phyloP scores from a whole-genome alignment of 1,284 basidiomycete species.

The Cerioporus squamosus region DNA sequence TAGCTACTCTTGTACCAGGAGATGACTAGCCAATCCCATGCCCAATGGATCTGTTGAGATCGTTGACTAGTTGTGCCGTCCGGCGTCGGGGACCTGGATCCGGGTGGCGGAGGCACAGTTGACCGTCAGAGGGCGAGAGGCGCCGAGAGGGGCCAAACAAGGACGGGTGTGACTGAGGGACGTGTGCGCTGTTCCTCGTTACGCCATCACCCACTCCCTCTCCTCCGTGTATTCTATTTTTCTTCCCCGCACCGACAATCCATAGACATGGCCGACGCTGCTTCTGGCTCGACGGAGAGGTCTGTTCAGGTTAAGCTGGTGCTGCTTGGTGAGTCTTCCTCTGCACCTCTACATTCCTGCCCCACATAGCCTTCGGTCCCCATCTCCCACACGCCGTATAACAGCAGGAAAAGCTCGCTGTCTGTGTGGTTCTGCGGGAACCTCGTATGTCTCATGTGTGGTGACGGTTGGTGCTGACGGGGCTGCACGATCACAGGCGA shows the following conservation, averaged over 20 bases:
- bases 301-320: conserved; percentile 92
- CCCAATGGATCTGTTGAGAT: too few relatives aligned
- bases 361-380: too few relatives aligned
- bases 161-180: conserved; percentile 16
- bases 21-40: not conserved
- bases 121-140: conserved; percentile 7
- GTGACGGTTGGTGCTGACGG: conserved; percentile 13
- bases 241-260: conserved; percentile 14
- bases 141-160: conserved; percentile 27
- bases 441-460: not conserved
- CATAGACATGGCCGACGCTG: conserved; percentile 68
- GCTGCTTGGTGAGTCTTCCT: conserved; percentile 65
- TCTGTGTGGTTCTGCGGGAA: not conserved
- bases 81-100: too few relatives aligned
- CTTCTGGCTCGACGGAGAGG: conserved; percentile 76
- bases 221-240: conserved; percentile 22
- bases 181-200: conserved; percentile 31
- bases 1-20: not conserved
- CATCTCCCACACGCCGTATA: too few relatives aligned
- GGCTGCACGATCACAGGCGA: conserved; percentile 68
- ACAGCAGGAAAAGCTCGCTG: too few relatives aligned
- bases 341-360: not conserved
- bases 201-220: conserved; percentile 28
- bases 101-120: not conserved
- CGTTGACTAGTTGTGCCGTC: too few relatives aligned